phyloP scores from a whole-genome alignment of 352 stramenopile species.

The Blastocystis sp. region DNA sequence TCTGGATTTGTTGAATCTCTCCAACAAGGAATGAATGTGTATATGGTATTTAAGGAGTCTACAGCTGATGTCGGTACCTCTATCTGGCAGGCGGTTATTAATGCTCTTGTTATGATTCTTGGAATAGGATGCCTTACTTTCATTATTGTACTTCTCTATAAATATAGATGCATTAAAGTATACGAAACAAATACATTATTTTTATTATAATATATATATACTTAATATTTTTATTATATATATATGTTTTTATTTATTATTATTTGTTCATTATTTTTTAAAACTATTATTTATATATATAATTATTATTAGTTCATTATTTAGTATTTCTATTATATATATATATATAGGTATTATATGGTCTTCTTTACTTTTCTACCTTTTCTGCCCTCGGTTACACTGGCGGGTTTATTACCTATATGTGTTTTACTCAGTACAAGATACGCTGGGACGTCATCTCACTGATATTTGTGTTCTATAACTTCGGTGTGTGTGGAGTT shows the following conservation, averaged over 20 bases:
- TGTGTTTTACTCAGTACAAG: slow-evolving; percentile 47
- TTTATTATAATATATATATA: background rate
- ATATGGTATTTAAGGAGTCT: slow-evolving; percentile 59
- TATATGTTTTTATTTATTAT: slow-evolving; percentile 24
- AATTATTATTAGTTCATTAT: too few species aligned
- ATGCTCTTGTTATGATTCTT: slow-evolving; percentile 56
- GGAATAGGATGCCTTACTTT: slow-evolving; percentile 59
- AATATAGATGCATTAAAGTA: slow-evolving; percentile 57
- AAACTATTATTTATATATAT: slow-evolving; percentile 56
- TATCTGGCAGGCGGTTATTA: slow-evolving; percentile 50
- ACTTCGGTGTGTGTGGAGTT: slow-evolving; percentile 60
- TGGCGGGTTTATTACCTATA: slow-evolving; percentile 53
- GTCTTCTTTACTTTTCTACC: slow-evolving; percentile 47
- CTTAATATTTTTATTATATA: background rate
- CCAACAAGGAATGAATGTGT: slow-evolving; percentile 49
- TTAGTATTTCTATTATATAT: too few species aligned
- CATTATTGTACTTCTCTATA: slow-evolving; percentile 58
- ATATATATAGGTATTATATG: too few species aligned
- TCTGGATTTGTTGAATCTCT: slow-evolving; percentile 47
- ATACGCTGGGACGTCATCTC: slow-evolving; percentile 51
- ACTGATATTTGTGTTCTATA: slow-evolving; percentile 58
- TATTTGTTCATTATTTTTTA: slow-evolving; percentile 50
- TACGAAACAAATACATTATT: too few species aligned
- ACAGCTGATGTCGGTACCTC: slow-evolving; percentile 41
- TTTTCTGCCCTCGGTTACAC: slow-evolving; percentile 52